These are phyloP conservation scores for Xanthoconium stramineum DNA, from an alignment of 768 basidiomycete species.

Conservation along the genomic window DNA sequence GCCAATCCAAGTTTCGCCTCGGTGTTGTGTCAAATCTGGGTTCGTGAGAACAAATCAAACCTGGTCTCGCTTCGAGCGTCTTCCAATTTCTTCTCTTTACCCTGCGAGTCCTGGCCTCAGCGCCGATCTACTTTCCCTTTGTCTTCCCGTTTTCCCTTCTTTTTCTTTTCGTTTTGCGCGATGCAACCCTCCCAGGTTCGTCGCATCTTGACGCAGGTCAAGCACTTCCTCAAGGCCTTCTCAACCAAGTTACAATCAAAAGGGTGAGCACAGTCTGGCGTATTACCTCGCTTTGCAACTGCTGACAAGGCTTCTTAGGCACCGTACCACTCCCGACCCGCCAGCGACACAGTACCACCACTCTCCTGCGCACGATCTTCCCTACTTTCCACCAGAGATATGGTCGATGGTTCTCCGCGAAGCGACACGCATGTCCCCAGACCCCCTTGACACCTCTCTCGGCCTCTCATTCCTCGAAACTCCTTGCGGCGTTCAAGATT, in stretches of 20 bases:
- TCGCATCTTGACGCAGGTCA: constrained; percentile 18
- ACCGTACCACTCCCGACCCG: neutral
- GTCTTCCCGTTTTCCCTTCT: neutral
- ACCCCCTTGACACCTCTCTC: constrained; percentile 46
- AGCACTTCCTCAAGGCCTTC: constrained; percentile 14
- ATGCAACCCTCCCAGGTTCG: constrained; percentile 15
- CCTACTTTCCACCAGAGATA: constrained; percentile 55
- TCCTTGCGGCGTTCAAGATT: constrained; percentile 40
- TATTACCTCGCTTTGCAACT: neutral
- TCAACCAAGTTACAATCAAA: constrained; percentile 17
- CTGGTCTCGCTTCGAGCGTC: neutral
- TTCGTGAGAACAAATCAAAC: too few species aligned
- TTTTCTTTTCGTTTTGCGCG: neutral
- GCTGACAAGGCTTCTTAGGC: constrained; percentile 13
- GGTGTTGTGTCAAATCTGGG: too few species aligned
- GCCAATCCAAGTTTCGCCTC: too few species aligned
- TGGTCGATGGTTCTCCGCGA: constrained; percentile 66
- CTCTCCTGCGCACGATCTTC: constrained; percentile 35
- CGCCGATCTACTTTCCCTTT: neutral
- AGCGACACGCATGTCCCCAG: constrained; percentile 44
- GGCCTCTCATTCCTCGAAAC: constrained; percentile 59
- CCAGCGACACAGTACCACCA: constrained; percentile 21
- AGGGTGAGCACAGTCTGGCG: constrained; percentile 13
- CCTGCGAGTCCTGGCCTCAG: too few species aligned
- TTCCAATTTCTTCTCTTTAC: neutral